Conservation (phyloP, 2,329 filamentous ascomycete species). For the Nothophoma quercina region DNA sequence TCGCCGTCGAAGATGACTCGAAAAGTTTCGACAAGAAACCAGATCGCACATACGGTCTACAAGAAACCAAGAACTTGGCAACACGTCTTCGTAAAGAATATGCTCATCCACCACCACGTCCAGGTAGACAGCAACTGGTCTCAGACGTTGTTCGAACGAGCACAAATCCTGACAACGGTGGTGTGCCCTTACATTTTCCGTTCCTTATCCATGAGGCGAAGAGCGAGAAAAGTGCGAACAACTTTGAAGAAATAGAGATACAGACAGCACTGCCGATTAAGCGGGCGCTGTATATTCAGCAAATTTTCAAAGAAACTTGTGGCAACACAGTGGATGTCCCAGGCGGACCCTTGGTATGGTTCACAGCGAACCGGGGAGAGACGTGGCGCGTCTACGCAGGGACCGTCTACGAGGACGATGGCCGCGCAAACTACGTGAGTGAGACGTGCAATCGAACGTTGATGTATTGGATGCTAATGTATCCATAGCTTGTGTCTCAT, state of each 20-base stretch:
- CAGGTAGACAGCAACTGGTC: neutral
- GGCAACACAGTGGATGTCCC: slow-evolving; percentile 23
- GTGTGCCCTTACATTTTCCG: slow-evolving; percentile 22
- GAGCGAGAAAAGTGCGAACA: slow-evolving; percentile 17
- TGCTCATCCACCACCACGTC: neutral
- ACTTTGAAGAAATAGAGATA: slow-evolving; percentile 24
- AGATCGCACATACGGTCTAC: slow-evolving; percentile 24
- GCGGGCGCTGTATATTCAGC: slow-evolving; percentile 21
- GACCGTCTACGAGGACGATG: neutral
- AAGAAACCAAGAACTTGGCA: slow-evolving; percentile 20
- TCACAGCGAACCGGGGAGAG: slow-evolving; percentile 25
- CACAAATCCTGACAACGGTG: slow-evolving; percentile 23
- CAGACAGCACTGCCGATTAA: slow-evolving; percentile 27
- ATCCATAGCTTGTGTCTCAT: neutral
- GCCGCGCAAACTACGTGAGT: neutral
- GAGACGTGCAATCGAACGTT: slow-evolving; percentile 5
- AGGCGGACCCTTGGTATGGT: slow-evolving; percentile 29
- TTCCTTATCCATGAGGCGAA: slow-evolving; percentile 32
- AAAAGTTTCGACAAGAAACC: slow-evolving; percentile 12
- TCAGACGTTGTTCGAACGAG: slow-evolving; percentile 18
- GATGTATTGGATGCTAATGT: neutral
- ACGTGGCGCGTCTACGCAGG: slow-evolving; percentile 27
- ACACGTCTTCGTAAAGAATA: slow-evolving; percentile 1
- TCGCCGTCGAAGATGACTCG: neutral
- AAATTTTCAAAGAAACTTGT: slow-evolving; percentile 13